Base-by-base conservation (phyloP, 768 basidiomycete genomes). In the Tulasnella sp. region DNA sequence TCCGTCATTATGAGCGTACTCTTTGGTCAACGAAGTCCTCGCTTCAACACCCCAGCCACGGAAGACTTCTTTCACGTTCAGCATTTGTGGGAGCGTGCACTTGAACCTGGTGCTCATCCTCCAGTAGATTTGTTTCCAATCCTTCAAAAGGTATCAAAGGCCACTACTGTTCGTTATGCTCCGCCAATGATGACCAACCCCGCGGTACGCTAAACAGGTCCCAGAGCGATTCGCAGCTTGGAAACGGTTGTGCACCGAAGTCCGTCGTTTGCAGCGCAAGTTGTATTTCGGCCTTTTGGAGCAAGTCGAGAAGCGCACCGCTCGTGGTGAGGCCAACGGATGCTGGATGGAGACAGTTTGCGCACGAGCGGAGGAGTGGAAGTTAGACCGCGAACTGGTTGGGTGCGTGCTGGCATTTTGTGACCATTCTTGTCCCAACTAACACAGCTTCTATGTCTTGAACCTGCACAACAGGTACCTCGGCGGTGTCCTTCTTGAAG, bases 101-200 rank as follows among this genome's bases (percentile, higher is more conserved):
- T 86, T 22, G 85, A 85, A 41, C 84, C 85, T 20, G 86, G 87
- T n/a, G 84, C 86, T n/a, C 83, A 85, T 72, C 86, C 87, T 6
- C 87, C 87, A 7, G 81, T 87, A 9, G 87, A 87, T 76, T 50
- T 85, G n/a, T 78, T 87, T 54, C 86, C 87, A 1, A 80, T 86
- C 41, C 81, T 87, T 14, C 83, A 82, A 34, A 60, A 60, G 58
- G 58, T 60, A n/a, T n/a, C n/a, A n/a, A n/a, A n/a, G n/a, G n/a
- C n/a, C n/a, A n/a, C n/a, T n/a, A n/a, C n/a, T n/a, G n/a, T n/a
- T n/a, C n/a, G n/a, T n/a, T n/a, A n/a, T n/a, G n/a, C n/a, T n/a
- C n/a, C n/a, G n/a, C n/a, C n/a, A n/a, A n/a, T n/a, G n/a, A n/a
- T n/a, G n/a, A n/a, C n/a, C n/a, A n/a, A n/a, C n/a, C n/a, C n/a